These are phyloP conservation scores for Trichomonascaceae sp. DNA, from an alignment of 1,139 yeast genomes.

Conservation along the genomic window DNA sequence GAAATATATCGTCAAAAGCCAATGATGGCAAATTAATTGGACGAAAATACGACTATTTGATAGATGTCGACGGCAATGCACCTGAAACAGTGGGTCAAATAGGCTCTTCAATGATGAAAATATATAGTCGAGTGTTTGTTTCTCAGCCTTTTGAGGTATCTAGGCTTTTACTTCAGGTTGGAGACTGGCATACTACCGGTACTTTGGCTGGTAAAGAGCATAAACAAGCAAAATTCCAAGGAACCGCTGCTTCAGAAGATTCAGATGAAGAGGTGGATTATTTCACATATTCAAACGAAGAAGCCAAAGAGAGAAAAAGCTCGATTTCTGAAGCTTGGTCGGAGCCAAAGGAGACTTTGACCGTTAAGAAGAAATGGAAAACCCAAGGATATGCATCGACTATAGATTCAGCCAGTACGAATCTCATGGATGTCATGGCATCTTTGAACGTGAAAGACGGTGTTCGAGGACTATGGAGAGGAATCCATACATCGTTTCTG, in stretches of 20 bases:
- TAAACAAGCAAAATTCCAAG: conserved; percentile 6
- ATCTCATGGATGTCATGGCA: conserved; percentile 65
- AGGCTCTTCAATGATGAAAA: conserved; percentile 56
- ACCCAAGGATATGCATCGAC: conserved; percentile 15
- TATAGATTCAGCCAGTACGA: conserved; percentile 57
- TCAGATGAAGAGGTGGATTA: conserved; percentile 23
- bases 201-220: background rate
- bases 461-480: conserved; percentile 76
- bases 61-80: conserved; percentile 13
- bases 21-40: background rate
- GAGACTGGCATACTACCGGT: conserved; percentile 35
- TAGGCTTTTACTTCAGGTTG: conserved; percentile 73
- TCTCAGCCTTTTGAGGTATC: conserved; percentile 90
- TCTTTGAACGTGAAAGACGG: conserved; percentile 74
- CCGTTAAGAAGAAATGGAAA: conserved; percentile 11
- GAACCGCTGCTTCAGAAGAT: background rate
- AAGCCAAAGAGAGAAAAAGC: conserved; percentile 7
- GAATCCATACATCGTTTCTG: conserved; percentile 78
- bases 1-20: background rate
- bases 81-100: conserved; percentile 24
- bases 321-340: conserved; percentile 12
- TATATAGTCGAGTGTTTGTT: conserved; percentile 59
- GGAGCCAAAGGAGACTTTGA: background rate
- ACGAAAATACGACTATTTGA: conserved; percentile 7
- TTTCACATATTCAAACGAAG: conserved; percentile 11